These are phyloP conservation scores for Kwoniella bestiolae DNA, from an alignment of 768 basidiomycete species.

Conservation along the genomic window DNA sequence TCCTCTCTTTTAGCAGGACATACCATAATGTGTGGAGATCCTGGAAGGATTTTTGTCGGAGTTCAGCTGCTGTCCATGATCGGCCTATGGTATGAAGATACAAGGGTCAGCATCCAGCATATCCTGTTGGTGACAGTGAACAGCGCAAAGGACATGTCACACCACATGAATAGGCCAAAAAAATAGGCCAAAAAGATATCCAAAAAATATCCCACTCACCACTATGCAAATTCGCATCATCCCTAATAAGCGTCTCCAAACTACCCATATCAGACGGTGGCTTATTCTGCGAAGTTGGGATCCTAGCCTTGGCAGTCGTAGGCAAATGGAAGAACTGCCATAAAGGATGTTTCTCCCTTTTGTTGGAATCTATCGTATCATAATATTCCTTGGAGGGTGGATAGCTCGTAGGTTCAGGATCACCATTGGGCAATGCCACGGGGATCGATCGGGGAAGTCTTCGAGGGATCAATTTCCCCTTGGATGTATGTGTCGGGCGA, in stretches of 20 bases:
- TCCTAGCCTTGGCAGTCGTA: constrained; percentile 15
- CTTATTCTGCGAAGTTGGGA: constrained; percentile 9
- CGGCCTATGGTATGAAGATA: constrained; percentile 79
- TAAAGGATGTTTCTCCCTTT: constrained; percentile 41
- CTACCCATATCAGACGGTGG: constrained; percentile 36
- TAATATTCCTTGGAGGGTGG: constrained; percentile 42
- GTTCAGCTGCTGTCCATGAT: constrained; percentile 81
- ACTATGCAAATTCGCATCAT: constrained; percentile 38
- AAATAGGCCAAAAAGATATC: no score
- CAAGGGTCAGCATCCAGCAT: no score
- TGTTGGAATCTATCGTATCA: constrained; percentile 13
- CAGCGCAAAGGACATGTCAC: no score
- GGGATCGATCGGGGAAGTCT: constrained; percentile 41
- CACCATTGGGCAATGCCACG: constrained; percentile 35
- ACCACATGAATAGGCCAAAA: no score
- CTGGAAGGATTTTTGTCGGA: constrained; percentile 86
- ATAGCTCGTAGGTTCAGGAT: constrained; percentile 41
- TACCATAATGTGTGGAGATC: constrained; percentile 97
- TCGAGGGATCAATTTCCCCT: constrained; percentile 39
- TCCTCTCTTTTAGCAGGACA: constrained; percentile 81
- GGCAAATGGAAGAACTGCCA: constrained; percentile 56
- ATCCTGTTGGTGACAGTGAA: no score
- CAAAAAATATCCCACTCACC: no score
- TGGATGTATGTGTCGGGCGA: constrained; percentile 36
- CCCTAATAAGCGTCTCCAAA: constrained; percentile 31